Evolutionary conservation across 148 eudicot genomes (phyloP).

Genomic region (Rhododendron ovatum): DNA sequence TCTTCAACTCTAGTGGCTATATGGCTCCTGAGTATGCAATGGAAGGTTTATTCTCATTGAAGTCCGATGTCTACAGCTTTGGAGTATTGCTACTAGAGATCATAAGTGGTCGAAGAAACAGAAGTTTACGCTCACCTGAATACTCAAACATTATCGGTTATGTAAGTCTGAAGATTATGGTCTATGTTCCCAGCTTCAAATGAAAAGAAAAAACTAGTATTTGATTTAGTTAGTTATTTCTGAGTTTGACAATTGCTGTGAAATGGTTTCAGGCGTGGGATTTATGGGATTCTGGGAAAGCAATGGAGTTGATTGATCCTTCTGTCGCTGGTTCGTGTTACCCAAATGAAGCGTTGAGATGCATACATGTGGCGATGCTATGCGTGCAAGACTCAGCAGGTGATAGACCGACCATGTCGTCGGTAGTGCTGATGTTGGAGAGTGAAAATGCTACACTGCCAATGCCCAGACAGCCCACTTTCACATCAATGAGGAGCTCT

Average conservation of each 20-base stretch:
- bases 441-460: constrained; percentile 47
- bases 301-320: constrained; percentile 46
- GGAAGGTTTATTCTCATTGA: constrained; percentile 68
- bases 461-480: constrained; percentile 41
- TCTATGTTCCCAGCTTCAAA: background rate
- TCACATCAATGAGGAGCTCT: constrained; percentile 37
- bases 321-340: constrained; percentile 23
- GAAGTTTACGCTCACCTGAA: constrained; percentile 38
- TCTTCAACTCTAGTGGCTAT: constrained; percentile 43
- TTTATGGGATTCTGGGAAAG: constrained; percentile 40
- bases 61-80: constrained; percentile 72
- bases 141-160: constrained; percentile 42
- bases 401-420: constrained; percentile 56
- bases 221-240: background rate
- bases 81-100: constrained; percentile 61
- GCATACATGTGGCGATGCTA: constrained; percentile 58
- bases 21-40: constrained; percentile 82
- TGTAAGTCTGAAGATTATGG: constrained; percentile 38
- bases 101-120: constrained; percentile 49
- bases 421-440: constrained; percentile 61
- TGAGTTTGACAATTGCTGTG: background rate
- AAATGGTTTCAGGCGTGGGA: constrained; percentile 51
- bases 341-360: constrained; percentile 37
- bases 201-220: background rate
- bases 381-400: constrained; percentile 58